Evolutionary conservation across 164 flowering plant genomes (phyloP).

Genomic region (Hamamelis virginiana): DNA sequence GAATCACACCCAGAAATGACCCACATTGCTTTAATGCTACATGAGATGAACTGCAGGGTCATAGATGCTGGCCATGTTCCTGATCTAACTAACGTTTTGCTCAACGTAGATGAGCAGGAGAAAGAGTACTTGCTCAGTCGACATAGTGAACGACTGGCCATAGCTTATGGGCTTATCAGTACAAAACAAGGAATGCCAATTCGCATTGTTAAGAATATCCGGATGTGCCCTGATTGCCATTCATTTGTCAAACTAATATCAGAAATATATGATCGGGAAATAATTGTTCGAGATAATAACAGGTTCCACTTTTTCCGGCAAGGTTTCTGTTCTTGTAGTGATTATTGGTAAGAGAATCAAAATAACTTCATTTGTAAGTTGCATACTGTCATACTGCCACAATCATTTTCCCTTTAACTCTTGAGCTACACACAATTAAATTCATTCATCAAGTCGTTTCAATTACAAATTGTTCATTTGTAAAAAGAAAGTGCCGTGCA

Average conservation of each 20-base stretch:
- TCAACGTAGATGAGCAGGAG: constrained; percentile 54
- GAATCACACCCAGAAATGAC: constrained; percentile 41
- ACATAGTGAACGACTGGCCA: constrained; percentile 63
- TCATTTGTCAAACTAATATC: constrained; percentile 52
- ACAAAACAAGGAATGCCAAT: constrained; percentile 34
- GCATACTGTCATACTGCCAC: no score
- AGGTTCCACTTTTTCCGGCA: constrained; percentile 51
- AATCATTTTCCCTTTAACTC: no score
- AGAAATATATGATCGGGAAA: constrained; percentile 40
- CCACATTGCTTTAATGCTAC: constrained; percentile 33
- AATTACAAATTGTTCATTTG: background rate
- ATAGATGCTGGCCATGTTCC: constrained; percentile 46
- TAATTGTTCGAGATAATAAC: constrained; percentile 48
- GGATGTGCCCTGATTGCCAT: constrained; percentile 66
- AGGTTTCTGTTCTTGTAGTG: constrained; percentile 63
- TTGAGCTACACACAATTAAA: background rate
- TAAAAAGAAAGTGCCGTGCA: background rate
- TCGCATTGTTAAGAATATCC: constrained; percentile 55
- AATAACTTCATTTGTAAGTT: background rate
- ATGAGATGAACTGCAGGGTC: constrained; percentile 38
- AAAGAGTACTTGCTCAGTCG: constrained; percentile 47
- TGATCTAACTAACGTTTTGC: constrained; percentile 43
- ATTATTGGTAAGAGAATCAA: constrained; percentile 43
- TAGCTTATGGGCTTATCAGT: constrained; percentile 54
- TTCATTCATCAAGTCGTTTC: background rate